These are phyloP conservation scores for Nothomitra cinnamomea DNA, from an alignment of 2,329 filamentous ascomycete species.

Conservation along the genomic window DNA sequence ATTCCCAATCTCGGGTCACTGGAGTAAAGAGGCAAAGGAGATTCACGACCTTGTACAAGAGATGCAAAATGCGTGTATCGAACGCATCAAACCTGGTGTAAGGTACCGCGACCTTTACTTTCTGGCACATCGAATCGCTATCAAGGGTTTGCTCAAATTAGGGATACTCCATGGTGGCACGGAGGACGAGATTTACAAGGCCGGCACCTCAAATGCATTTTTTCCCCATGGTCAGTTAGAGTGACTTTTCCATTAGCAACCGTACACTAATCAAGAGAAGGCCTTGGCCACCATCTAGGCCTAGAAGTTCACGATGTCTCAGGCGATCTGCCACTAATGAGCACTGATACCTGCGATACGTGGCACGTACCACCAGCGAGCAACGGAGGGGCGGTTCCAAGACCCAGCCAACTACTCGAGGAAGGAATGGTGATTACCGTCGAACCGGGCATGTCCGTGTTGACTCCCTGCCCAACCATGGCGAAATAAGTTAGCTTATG, in stretches of 20 bases:
- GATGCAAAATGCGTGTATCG: constrained; percentile 73
- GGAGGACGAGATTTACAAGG: constrained; percentile 58
- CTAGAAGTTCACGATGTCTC: constrained; percentile 86
- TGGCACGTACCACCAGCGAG: constrained; percentile 39
- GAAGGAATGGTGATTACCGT: constrained; percentile 79
- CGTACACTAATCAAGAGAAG: constrained; percentile 18
- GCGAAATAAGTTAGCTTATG: constrained; percentile 1
- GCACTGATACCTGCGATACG: constrained; percentile 10
- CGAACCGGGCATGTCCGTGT: constrained; percentile 48
- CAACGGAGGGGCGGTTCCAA: constrained; percentile 58
- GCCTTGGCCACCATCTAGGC: constrained; percentile 71
- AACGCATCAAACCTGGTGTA: constrained; percentile 53
- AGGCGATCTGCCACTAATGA: constrained; percentile 24
- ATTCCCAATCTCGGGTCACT: constrained; percentile 62
- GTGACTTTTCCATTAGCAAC: constrained; percentile 39
- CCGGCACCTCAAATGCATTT: constrained; percentile 72
- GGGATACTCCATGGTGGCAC: constrained; percentile 53
- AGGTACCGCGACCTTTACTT: constrained; percentile 69
- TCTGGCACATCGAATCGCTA: constrained; percentile 64
- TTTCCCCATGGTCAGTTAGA: constrained; percentile 65
- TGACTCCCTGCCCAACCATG: not conserved
- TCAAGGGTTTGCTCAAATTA: constrained; percentile 57
- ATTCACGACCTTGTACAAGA: constrained; percentile 72
- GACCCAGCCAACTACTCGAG: constrained; percentile 78
- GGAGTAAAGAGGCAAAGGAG: constrained; percentile 49